These are phyloP conservation scores for Acanthamoeba sp. DNA, from an alignment of 208 protist genomes.

Conservation along the genomic window DNA sequence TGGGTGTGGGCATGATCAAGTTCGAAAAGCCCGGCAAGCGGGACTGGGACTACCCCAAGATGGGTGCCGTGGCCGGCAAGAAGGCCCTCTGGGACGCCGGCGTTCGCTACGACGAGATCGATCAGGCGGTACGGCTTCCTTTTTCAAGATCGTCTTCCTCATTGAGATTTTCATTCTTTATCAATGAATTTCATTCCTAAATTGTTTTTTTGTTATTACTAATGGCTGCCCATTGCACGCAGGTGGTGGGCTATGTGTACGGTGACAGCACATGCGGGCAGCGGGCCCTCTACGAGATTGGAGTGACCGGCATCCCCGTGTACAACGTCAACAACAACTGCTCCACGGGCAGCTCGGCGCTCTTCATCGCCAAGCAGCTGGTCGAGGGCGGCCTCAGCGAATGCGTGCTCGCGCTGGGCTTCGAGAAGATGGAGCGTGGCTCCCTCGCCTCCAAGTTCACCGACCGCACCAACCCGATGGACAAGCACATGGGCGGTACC, in stretches of 20 bases:
- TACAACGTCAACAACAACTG: conserved; percentile 87
- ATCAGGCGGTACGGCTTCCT: conserved; percentile 55
- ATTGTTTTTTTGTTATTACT: neutral
- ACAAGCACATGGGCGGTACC: conserved; percentile 76
- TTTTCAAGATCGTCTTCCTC: neutral
- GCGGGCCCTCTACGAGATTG: conserved; percentile 81
- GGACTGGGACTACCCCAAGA: conserved; percentile 80
- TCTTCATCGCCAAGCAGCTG: conserved; percentile 77
- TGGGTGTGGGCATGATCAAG: conserved; percentile 85
- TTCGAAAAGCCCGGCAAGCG: conserved; percentile 84
- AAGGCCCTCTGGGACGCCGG: conserved; percentile 81
- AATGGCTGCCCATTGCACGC: neutral
- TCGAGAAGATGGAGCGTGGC: conserved; percentile 86
- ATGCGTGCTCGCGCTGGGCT: conserved; percentile 83
- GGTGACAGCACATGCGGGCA: conserved; percentile 84
- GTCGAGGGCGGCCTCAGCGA: conserved; percentile 77
- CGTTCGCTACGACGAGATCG: conserved; percentile 65
- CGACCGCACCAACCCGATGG: conserved; percentile 83
- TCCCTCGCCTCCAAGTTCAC: conserved; percentile 78
- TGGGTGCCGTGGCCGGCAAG: conserved; percentile 76
- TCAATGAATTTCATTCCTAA: neutral
- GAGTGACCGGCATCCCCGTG: conserved; percentile 81
- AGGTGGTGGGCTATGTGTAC: conserved; percentile 75
- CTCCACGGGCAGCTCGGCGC: conserved; percentile 79
- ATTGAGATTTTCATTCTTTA: no score